Evolutionary conservation across 805 yeast genomes (phyloP).

Genomic region (Metschnikowia bowlesiae): DNA sequence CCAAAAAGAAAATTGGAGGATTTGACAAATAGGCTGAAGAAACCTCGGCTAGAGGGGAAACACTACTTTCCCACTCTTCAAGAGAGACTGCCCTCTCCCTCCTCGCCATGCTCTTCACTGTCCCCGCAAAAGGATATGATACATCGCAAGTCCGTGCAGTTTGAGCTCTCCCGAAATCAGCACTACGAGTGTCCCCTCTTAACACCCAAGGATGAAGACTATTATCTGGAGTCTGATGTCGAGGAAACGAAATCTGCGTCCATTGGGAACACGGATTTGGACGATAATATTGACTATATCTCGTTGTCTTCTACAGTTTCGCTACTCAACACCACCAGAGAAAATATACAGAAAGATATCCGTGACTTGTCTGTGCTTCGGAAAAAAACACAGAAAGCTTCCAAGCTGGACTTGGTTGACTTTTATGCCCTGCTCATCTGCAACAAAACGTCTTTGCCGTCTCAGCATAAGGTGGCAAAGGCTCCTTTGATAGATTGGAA

Average conservation of each 20-base stretch:
- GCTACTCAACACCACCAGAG: conserved; percentile 22
- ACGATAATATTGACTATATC: conserved; percentile 33
- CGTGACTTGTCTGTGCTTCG: conserved; percentile 25
- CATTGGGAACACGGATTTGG: conserved; percentile 10
- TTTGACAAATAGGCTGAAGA: conserved; percentile 31
- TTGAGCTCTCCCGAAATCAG: conserved; percentile 23
- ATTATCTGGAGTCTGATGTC: conserved; percentile 24
- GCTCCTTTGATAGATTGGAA: conserved; percentile 37
- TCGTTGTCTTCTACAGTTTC: conserved; percentile 31
- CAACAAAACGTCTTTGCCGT: conserved; percentile 32
- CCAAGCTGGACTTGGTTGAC: conserved; percentile 26
- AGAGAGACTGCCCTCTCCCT: conserved; percentile 24
- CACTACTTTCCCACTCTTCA: conserved; percentile 16
- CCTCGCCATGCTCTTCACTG: conserved; percentile 22
- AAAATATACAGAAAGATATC: conserved; percentile 27
- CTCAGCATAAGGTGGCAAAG: conserved; percentile 27
- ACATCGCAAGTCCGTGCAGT: conserved; percentile 25
- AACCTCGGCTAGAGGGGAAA: conserved; percentile 19
- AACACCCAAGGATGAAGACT: conserved; percentile 41
- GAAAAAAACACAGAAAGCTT: conserved; percentile 11
- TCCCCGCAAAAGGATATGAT: conserved; percentile 17
- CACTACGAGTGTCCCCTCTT: conserved; percentile 34
- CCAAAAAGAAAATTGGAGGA: conserved; percentile 36
- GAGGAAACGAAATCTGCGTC: conserved; percentile 5
- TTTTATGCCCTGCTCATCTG: conserved; percentile 33